Base-by-base conservation (phyloP, 1,284 basidiomycete species). In the Trichosporon sp. region DNA sequence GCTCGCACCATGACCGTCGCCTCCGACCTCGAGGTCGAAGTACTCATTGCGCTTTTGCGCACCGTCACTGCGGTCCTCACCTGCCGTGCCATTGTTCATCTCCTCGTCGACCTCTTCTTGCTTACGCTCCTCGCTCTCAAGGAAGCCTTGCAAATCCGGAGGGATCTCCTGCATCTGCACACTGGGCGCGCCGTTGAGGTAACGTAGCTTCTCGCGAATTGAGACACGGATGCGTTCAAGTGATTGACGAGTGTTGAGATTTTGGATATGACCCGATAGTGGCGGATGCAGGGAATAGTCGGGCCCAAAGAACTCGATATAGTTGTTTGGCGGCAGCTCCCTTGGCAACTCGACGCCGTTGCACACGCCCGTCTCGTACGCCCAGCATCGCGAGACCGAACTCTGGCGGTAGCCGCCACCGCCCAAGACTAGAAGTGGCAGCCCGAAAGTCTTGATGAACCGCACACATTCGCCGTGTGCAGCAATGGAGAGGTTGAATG, bases 401-500 rank as follows among this genome's bases (percentile, higher is more conserved):
- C 92, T 91, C 62, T 78, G 77, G 27, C 79, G 72, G 67, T 99
- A 99, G 0, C 95, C 95, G 1, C 95, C 95, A 1, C 95, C 95
- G 19, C 95, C 95, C 2, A 99, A 80, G 7, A 96, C 90, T 16
- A 99, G 84, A 5, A 98, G 82, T 0, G 95, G 95, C 0, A 97
- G 85, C 65, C 89, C 88, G 81, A 92, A 98, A 62, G 89, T 89
- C 72, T 95, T 89, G 65, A 98, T 92, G 78, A 95, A 97, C 73
- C 95, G 89, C 13, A 99, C 95, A 77, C 95, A 98, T 81, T 98
- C 95, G 34, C 95, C 95, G 73, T 99, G 95, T 0, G 94, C 95
- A n/a, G 92, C 90, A 69, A 98, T 98, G n/a, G 91, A 95, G 11
- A 99, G 84, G 74, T 99, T 99, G 86, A 99, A 99, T 1, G 94